Conservation (phyloP, 2,329 filamentous ascomycete genomes). For the Colletotrichum sp. region DNA sequence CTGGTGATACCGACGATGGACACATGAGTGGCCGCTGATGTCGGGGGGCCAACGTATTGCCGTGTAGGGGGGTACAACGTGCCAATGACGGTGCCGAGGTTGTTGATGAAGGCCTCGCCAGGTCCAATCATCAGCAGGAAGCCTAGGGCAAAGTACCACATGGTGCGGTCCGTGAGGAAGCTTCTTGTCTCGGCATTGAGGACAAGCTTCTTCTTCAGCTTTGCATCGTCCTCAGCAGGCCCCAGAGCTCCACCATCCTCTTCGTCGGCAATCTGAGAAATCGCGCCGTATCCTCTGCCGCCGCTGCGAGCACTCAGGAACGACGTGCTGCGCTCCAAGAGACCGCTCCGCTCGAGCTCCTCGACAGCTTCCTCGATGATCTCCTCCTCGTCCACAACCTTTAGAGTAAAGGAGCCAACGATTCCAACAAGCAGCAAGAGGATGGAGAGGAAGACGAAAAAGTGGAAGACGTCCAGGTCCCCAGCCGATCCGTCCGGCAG, state of each 20-base stretch:
- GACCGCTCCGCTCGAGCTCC: conserved; percentile 86
- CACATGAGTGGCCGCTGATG: conserved; percentile 84
- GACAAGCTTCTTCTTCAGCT: conserved; percentile 84
- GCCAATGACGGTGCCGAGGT: conserved; percentile 90
- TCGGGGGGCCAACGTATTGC: conserved; percentile 45
- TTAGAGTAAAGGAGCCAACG: conserved; percentile 75
- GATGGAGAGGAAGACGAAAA: conserved; percentile 84
- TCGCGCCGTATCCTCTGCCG: conserved; percentile 67
- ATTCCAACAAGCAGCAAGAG: conserved; percentile 75
- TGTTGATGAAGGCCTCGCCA: conserved; percentile 98
- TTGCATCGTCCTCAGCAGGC: conserved; percentile 49
- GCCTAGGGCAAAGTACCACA: conserved; percentile 92
- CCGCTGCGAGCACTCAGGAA: conserved; percentile 59
- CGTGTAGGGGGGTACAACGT: conserved; percentile 73
- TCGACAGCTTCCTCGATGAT: conserved; percentile 91
- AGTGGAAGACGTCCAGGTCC: conserved; percentile 78
- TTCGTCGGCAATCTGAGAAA: conserved; percentile 47
- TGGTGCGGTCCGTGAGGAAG: conserved; percentile 87
- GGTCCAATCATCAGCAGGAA: conserved; percentile 95
- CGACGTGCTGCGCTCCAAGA: conserved; percentile 73
- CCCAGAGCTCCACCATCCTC: conserved; percentile 46
- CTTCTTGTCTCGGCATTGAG: conserved; percentile 88
- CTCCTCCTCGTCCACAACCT: conserved; percentile 82
- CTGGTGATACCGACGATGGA: conserved; percentile 91
- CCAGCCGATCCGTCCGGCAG: conserved; percentile 66